Evolutionary conservation across 257 asterid genomes (phyloP), one percentile per base, ranked within the genome.

Genomic region (Handroanthus guayacan): DNA sequence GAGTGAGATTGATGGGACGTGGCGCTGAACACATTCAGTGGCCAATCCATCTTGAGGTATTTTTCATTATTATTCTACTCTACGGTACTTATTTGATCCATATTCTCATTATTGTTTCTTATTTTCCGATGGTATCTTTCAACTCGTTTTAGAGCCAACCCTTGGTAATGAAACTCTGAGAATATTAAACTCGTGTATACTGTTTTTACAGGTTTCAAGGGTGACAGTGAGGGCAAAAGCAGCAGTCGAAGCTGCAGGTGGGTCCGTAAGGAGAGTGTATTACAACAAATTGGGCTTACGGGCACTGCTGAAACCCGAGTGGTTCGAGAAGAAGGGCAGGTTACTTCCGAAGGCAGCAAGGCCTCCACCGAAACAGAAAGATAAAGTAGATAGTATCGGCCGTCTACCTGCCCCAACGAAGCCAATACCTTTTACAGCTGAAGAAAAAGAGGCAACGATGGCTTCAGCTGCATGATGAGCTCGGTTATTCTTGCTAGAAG

Each of bases 1-100:
- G 99, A 69, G 97, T 93, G 65, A 79, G 98, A 81, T 71, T 92
- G 82, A 91, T 95, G 99, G 97, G 93, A 51, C 98, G 99, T 31
- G 98, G 98, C 14, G 78, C 88, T 62, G 97, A 89, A 78, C 83
- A 84, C 66, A 89, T 95, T 57, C 75, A 84, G 56, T 93, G 97
- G 97, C 98, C 99, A 67, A 88, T 95, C 85, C 99, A 95, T 87
- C 86, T 95, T 25, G 98, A 95, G 98, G 99, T 91, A 81, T 62
- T 69, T 36, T 61, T 56, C 14, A 11, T 52, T 38, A 14, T 34
- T 9, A 43, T 36, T 2, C 14, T 16, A 17, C 45, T 57, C 34
- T 4, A 11, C 31, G 51, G 11, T 9, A 14, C 18, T 45, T 65
- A 17, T 9, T 50, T 2, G 31, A 6, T 25, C 62, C 65, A 45